Evolutionary conservation across 495 filamentous ascomycete genomes (phyloP).

Genomic region (Aspergillus leporis): DNA sequence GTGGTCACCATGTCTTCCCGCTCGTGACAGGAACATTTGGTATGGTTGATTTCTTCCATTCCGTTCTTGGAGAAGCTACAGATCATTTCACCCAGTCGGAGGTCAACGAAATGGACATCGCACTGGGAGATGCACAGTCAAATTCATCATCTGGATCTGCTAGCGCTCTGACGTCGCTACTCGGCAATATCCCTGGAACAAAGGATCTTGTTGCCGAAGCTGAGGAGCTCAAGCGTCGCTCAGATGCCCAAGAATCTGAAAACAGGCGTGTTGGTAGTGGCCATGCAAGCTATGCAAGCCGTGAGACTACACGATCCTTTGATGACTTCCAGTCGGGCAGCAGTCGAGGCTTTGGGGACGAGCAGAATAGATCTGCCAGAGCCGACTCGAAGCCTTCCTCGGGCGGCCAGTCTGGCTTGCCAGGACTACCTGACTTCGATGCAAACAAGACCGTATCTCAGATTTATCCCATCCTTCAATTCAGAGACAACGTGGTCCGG

Average conservation of each 20-base stretch:
- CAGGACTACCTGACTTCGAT: constrained; percentile 77
- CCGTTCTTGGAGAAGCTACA: constrained; percentile 91
- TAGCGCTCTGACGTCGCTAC: constrained; percentile 64
- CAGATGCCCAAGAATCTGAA: constrained; percentile 70
- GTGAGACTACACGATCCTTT: constrained; percentile 12
- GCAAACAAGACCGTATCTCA: constrained; percentile 75
- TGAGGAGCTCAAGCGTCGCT: constrained; percentile 67
- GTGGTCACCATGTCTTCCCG: constrained; percentile 75
- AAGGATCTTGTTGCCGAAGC: constrained; percentile 78
- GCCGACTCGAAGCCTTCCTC: constrained; percentile 16
- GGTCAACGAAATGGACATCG: constrained; percentile 82
- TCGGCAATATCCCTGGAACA: constrained; percentile 78
- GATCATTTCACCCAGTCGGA: constrained; percentile 97
- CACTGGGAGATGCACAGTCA: constrained; percentile 61
- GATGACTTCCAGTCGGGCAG: constrained; percentile 4
- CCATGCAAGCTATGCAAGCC: constrained; percentile 33
- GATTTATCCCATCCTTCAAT: constrained; percentile 93
- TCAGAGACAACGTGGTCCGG: constrained; percentile 89
- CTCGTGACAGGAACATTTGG: constrained; percentile 90
- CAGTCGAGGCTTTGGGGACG: constrained; percentile 15
- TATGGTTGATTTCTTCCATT: constrained; percentile 94
- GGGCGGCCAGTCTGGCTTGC: constrained; percentile 54
- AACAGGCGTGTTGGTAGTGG: constrained; percentile 45
- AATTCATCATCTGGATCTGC: constrained; percentile 45
- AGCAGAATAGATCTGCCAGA: not conserved